phyloP scores from a whole-genome alignment of 192 early-diverging fungal genomes.

The Pilobolus umbonatus region DNA sequence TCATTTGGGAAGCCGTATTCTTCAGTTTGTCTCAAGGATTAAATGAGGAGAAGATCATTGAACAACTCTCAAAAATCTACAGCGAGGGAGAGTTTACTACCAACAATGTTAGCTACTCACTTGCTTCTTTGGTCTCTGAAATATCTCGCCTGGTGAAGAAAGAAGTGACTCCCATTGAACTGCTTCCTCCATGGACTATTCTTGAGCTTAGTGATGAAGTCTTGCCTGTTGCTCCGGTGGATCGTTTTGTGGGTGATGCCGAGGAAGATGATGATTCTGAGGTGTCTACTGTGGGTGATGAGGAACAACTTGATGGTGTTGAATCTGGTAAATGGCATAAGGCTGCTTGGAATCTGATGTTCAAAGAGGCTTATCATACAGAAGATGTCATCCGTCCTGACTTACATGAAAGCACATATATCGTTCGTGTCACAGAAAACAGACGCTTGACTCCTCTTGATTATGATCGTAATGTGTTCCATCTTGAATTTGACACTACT shows the following conservation, averaged over 20 bases:
- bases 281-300: conserved; percentile 19
- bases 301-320: conserved; percentile 37
- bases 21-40: conserved; percentile 39
- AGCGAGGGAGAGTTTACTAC: too few relatives aligned
- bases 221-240: conserved; percentile 31
- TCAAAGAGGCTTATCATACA: conserved; percentile 63
- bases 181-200: conserved; percentile 42
- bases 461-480: conserved; percentile 97
- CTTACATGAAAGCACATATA: conserved; percentile 51
- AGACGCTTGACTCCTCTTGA: conserved; percentile 76
- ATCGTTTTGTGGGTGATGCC: conserved; percentile 28
- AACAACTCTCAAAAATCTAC: too few relatives aligned
- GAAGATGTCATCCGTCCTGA: conserved; percentile 56
- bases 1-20: conserved; percentile 57
- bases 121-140: neutral
- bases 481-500: conserved; percentile 89
- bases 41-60: too few relatives aligned
- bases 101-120: neutral
- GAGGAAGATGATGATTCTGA: conserved; percentile 12
- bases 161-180: conserved; percentile 29
- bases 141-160: conserved; percentile 23
- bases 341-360: conserved; percentile 61
- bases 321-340: conserved; percentile 46
- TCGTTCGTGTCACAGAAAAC: conserved; percentile 67
- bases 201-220: conserved; percentile 33